phyloP scores from a whole-genome alignment of 495 filamentous ascomycete species.

The Cryomyces antarcticus region DNA sequence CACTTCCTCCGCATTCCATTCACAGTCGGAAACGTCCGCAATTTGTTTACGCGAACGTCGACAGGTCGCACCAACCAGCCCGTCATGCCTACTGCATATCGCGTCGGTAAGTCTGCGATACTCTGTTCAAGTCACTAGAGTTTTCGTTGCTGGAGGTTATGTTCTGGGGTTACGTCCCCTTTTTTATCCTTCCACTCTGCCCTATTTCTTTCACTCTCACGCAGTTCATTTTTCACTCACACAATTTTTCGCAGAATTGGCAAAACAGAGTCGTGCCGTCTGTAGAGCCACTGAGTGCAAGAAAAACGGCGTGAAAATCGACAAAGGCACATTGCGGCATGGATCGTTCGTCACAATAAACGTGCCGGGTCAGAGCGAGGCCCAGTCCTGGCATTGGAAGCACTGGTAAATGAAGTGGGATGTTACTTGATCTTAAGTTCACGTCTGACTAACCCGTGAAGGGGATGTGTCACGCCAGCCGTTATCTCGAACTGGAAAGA shows the following conservation, averaged over 20 bases:
- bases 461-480: slow-evolving; percentile 63
- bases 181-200: too few relatives aligned
- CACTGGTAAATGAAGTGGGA: slow-evolving; percentile 44
- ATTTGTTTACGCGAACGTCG: too few relatives aligned
- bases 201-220: too few relatives aligned
- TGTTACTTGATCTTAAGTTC: neutral
- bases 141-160: too few relatives aligned
- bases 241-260: slow-evolving; percentile 28
- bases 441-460: slow-evolving; percentile 10
- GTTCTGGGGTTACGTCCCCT: too few relatives aligned
- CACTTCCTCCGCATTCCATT: too few relatives aligned
- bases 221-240: too few relatives aligned
- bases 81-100: slow-evolving; percentile 7
- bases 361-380: neutral
- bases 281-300: slow-evolving; percentile 54
- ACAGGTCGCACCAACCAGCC: neutral
- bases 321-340: slow-evolving; percentile 51
- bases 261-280: slow-evolving; percentile 38
- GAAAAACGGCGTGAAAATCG: slow-evolving; percentile 41
- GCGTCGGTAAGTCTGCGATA: slow-evolving; percentile 7
- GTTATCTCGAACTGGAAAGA: slow-evolving; percentile 36
- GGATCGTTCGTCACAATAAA: slow-evolving; percentile 42
- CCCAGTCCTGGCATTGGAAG: slow-evolving; percentile 41
- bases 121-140: too few relatives aligned
- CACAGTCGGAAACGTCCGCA: too few relatives aligned